Conservation (phyloP, 1,139 yeast genomes). For the Pichia kudriavzevii region DNA sequence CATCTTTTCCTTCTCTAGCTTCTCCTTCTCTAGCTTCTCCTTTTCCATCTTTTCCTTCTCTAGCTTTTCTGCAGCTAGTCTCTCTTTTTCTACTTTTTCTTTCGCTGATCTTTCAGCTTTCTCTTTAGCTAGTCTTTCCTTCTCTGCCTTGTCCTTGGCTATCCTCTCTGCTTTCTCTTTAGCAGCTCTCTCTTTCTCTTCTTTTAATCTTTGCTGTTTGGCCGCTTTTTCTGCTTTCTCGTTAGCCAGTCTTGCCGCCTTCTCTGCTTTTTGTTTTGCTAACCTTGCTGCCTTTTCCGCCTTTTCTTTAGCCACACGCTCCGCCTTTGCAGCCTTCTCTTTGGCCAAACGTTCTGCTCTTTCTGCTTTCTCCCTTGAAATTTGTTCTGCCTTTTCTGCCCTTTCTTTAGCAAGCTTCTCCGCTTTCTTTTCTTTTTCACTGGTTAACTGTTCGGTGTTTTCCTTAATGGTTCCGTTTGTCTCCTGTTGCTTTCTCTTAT, state of each 20-base stretch:
- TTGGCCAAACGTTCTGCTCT: neutral
- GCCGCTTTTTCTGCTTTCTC: neutral
- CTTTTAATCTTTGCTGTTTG: slow-evolving; percentile 1
- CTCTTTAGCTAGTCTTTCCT: slow-evolving; percentile 3
- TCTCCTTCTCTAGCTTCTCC: slow-evolving; percentile 3
- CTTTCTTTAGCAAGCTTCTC: neutral
- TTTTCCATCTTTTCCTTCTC: slow-evolving; percentile 3
- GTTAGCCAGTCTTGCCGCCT: neutral
- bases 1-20: slow-evolving; percentile 3
- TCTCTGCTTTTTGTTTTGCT: neutral
- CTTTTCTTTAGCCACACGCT: slow-evolving; percentile 1
- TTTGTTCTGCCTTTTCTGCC: slow-evolving; percentile 1
- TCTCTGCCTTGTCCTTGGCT: slow-evolving; percentile 18
- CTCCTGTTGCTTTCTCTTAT: neutral
- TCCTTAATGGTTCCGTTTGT: slow-evolving; percentile 1
- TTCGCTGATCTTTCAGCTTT: slow-evolving; percentile 20
- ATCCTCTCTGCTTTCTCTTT: slow-evolving; percentile 12
- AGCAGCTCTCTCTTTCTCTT: slow-evolving; percentile 1
- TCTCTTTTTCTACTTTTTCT: slow-evolving; percentile 3
- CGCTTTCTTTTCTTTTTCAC: slow-evolving; percentile 3
- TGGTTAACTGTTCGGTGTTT: slow-evolving; percentile 1
- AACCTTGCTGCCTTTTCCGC: neutral
- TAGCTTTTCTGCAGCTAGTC: slow-evolving; percentile 5
- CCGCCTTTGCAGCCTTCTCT: slow-evolving; percentile 12
- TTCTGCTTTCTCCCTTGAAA: slow-evolving; percentile 2